Evolutionary conservation across 2,329 filamentous ascomycete species (phyloP).

Genomic region (Ophiognomonia clavigignenti-juglandacearum): DNA sequence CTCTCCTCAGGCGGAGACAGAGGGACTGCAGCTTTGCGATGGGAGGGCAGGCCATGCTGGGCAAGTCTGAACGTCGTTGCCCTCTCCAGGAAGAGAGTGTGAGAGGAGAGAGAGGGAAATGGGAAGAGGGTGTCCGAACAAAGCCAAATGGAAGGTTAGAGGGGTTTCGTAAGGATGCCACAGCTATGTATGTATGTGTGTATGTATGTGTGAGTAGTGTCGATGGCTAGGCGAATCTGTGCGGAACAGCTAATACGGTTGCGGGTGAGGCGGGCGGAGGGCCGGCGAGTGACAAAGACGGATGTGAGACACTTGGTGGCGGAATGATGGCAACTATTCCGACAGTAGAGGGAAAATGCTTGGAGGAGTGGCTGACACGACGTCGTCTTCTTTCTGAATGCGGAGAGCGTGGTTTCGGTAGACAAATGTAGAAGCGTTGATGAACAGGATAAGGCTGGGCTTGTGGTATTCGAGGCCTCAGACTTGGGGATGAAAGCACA

Average conservation of each 20-base stretch:
- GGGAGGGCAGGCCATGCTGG: slow-evolving; percentile 2
- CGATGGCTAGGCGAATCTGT: not conserved
- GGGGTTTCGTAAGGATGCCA: not conserved
- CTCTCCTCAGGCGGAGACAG: slow-evolving; percentile 8
- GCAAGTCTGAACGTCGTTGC: not conserved
- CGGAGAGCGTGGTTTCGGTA: not conserved
- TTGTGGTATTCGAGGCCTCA: not conserved
- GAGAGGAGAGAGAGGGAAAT: not conserved
- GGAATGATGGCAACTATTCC: too few relatives aligned
- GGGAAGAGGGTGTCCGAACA: too few relatives aligned
- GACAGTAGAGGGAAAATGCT: too few relatives aligned
- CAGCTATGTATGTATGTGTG: not conserved
- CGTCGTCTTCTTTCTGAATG: not conserved
- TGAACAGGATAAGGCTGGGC: not conserved
- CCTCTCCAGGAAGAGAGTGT: not conserved
- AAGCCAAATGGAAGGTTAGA: not conserved
- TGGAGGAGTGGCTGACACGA: not conserved
- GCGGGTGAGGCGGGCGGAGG: not conserved
- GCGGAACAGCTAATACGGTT: slow-evolving; percentile 4
- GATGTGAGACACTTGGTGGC: not conserved
- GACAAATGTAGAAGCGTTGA: not conserved
- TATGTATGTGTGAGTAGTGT: too few relatives aligned
- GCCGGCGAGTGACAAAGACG: not conserved
- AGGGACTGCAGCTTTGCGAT: slow-evolving; percentile 6
- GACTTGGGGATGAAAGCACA: too few relatives aligned